These are phyloP conservation scores for Ophiostoma sp. DNA, from an alignment of 2,329 filamentous ascomycete species.

Conservation along the genomic window DNA sequence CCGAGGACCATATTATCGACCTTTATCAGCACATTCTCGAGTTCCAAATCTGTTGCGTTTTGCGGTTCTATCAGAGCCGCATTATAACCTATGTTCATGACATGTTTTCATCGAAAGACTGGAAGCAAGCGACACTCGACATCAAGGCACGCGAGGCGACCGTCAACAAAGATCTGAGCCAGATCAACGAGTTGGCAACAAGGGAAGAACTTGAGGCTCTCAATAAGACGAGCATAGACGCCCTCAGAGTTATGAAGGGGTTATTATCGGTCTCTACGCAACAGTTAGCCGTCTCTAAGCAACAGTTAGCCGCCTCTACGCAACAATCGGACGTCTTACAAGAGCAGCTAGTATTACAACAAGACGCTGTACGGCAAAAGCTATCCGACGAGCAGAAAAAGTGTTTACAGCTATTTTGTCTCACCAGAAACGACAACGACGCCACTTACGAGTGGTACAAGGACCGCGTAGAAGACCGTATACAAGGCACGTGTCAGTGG, in stretches of 20 bases:
- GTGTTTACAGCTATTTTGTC: not conserved
- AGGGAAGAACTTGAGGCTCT: constrained; percentile 22
- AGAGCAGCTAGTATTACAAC: not conserved
- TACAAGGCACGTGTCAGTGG: constrained; percentile 22
- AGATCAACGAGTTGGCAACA: constrained; percentile 21
- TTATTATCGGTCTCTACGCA: not conserved
- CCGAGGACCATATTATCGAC: constrained; percentile 6
- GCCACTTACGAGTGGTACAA: not conserved
- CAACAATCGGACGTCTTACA: not conserved
- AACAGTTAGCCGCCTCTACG: not conserved
- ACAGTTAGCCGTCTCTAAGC: not conserved
- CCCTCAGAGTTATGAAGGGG: not conserved
- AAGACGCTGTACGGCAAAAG: not conserved
- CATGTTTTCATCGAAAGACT: constrained; percentile 27
- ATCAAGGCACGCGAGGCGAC: constrained; percentile 20
- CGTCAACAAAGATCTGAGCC: constrained; percentile 11
- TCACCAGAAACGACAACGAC: not conserved
- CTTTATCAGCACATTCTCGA: no score
- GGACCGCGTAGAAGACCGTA: not conserved
- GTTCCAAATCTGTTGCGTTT: constrained; percentile 39
- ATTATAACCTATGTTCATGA: constrained; percentile 27
- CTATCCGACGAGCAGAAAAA: not conserved
- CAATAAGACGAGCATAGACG: not conserved
- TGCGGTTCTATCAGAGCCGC: constrained; percentile 36
- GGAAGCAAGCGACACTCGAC: constrained; percentile 29